These are phyloP conservation scores for Cladophialophora yegresii DNA, from an alignment of 2,329 filamentous ascomycete genomes.

Conservation along the genomic window DNA sequence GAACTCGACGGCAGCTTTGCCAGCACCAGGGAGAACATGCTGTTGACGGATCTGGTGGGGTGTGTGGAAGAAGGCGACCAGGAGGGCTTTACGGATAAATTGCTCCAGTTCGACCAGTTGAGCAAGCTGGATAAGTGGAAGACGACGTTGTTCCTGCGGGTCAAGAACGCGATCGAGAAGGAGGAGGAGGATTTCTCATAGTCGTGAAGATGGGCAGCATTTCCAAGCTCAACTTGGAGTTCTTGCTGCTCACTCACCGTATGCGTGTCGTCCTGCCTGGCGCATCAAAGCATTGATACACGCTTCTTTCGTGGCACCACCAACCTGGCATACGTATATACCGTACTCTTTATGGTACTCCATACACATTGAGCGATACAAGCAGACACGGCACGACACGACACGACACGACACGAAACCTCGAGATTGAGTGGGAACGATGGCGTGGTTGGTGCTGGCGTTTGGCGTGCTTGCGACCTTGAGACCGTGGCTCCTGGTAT, in stretches of 20 bases:
- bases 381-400: too few species aligned
- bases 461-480: too few species aligned
- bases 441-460: too few species aligned
- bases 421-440: too few species aligned
- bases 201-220: background rate
- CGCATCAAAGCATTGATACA: background rate
- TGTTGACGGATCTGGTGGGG: slow-evolving; percentile 74
- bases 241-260: background rate
- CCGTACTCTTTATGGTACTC: too few species aligned
- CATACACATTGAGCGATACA: too few species aligned
- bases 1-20: slow-evolving; percentile 77
- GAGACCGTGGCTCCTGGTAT: too few species aligned
- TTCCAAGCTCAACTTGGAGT: background rate
- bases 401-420: too few species aligned
- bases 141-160: slow-evolving; percentile 76
- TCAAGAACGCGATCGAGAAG: slow-evolving; percentile 82
- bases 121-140: slow-evolving; percentile 97
- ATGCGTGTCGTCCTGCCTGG: background rate
- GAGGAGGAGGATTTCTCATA: slow-evolving; percentile 69
- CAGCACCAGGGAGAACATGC: slow-evolving; percentile 75
- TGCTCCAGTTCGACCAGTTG: slow-evolving; percentile 88
- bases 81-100: slow-evolving; percentile 79
- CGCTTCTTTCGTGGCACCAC: background rate
- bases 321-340: background rate
- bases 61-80: slow-evolving; percentile 76